Evolutionary conservation across 192 early-diverging fungal genomes (phyloP).

Genomic region (Coemansia furcata): DNA sequence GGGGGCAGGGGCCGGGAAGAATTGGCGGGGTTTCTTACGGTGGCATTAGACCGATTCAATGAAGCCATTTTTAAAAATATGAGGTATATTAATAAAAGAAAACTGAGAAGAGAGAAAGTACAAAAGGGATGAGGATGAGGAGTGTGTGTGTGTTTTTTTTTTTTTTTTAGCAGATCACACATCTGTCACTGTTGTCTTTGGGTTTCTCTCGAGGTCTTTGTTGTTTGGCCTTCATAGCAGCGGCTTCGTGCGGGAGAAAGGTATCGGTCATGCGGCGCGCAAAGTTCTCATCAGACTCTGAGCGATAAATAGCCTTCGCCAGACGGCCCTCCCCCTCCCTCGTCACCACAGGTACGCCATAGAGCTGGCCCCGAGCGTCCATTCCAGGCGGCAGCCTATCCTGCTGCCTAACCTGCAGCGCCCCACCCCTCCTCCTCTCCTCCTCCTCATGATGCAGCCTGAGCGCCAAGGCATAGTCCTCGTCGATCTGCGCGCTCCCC

Average conservation of each 20-base stretch:
- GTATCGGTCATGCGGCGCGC: conserved; percentile 22
- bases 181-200: conserved; percentile 5
- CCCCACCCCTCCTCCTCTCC: conserved; percentile 24
- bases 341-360: conserved; percentile 36
- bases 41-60: conserved; percentile 55
- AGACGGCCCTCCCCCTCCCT: conserved; percentile 5
- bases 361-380: conserved; percentile 13
- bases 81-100: not conserved
- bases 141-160: not conserved
- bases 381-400: conserved; percentile 42
- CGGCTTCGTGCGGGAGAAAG: conserved; percentile 23
- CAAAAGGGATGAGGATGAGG: not conserved
- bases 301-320: conserved; percentile 10
- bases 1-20: conserved; percentile 11
- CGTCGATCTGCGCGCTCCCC: conserved; percentile 32
- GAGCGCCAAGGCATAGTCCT: conserved; percentile 53
- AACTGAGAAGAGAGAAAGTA: conserved; percentile 3
- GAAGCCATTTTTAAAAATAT: conserved; percentile 33
- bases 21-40: not conserved
- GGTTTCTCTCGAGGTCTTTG: not conserved
- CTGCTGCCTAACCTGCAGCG: conserved; percentile 34
- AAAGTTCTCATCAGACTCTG: conserved; percentile 31
- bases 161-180: conserved; percentile 10
- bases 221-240: not conserved
- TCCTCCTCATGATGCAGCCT: conserved; percentile 34